Evolutionary conservation across 2,329 filamentous ascomycete species (phyloP).

Genomic region (Colletotrichum salicis): DNA sequence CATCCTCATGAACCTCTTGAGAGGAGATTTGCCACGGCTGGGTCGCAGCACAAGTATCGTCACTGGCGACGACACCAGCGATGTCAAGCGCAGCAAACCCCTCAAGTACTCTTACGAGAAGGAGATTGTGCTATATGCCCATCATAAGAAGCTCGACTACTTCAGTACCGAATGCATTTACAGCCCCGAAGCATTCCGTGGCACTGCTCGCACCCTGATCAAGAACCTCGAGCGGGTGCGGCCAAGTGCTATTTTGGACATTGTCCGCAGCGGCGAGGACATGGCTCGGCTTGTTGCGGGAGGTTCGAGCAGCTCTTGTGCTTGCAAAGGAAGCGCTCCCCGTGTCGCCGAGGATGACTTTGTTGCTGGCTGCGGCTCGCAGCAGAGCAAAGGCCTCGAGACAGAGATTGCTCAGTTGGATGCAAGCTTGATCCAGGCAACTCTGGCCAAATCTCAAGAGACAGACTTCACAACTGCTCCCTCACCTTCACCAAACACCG

Average conservation of each 20-base stretch:
- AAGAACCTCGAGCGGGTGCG: constrained; percentile 95
- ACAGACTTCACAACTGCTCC: constrained; percentile 67
- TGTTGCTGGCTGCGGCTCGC: constrained; percentile 59
- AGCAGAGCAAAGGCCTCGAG: constrained; percentile 72
- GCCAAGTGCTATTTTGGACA: constrained; percentile 93
- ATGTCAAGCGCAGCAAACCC: constrained; percentile 95
- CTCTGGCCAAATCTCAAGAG: constrained; percentile 70
- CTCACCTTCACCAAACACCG: neutral
- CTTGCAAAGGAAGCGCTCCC: constrained; percentile 48
- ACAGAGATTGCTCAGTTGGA: constrained; percentile 88
- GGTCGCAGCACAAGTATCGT: constrained; percentile 92
- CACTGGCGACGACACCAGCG: constrained; percentile 79
- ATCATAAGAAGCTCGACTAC: constrained; percentile 96
- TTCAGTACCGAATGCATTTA: constrained; percentile 99
- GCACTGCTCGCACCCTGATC: constrained; percentile 89
- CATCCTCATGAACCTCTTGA: constrained; percentile 94
- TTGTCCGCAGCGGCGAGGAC: constrained; percentile 94
- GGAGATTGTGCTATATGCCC: constrained; percentile 96
- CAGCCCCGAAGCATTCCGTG: constrained; percentile 94
- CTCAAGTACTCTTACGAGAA: constrained; percentile 99
- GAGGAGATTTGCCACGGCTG: constrained; percentile 88
- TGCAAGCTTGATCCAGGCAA: constrained; percentile 73
- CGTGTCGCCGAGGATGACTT: constrained; percentile 60
- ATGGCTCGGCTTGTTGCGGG: constrained; percentile 88
- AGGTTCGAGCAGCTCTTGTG: constrained; percentile 59